Percentiles rank a stretch among this genome's conserved stretches.
phyloP scores from a whole-genome alignment of 192 early-diverging fungal species.

The Geosiphon pyriformis region DNA sequence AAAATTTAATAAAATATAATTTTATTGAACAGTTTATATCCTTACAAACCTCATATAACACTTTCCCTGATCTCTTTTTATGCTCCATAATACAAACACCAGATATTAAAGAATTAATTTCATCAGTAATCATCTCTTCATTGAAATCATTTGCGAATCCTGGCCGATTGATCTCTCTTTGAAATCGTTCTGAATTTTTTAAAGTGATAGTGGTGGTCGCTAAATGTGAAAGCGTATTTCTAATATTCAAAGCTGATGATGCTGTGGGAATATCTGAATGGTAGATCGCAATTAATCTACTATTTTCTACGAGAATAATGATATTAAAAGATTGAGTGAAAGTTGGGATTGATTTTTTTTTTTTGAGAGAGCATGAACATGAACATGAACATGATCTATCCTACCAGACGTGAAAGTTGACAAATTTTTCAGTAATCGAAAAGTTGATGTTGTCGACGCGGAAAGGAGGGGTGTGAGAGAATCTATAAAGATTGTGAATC shows the following conservation, averaged over 20 bases:
- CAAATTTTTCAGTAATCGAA: conserved; percentile 11
- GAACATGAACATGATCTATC: background rate
- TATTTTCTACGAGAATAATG: background rate
- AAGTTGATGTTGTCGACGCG: conserved; percentile 1
- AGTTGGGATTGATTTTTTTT: background rate
- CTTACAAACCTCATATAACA: conserved; percentile 32
- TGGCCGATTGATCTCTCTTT: conserved; percentile 26
- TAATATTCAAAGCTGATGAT: conserved; percentile 18
- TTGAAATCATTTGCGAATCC: conserved; percentile 4
- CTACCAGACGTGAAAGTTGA: background rate
- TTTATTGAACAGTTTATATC: background rate
- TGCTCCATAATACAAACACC: conserved; percentile 37
- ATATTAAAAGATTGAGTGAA: background rate
- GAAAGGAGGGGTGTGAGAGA: conserved; percentile 16
- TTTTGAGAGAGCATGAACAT: background rate
- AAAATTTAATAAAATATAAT: background rate
- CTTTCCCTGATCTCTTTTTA: conserved; percentile 39
- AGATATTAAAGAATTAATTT: conserved; percentile 30
- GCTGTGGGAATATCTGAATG: conserved; percentile 37
- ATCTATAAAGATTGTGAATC: conserved; percentile 11
- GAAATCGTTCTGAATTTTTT: conserved; percentile 31
- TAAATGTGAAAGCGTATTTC: conserved; percentile 31
- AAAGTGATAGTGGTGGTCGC: conserved; percentile 32
- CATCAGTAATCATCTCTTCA: conserved; percentile 26
- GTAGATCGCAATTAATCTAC: conserved; percentile 31